These are phyloP conservation scores for Iberis amara DNA, from an alignment of 441 rosid species.

Conservation along the genomic window DNA sequence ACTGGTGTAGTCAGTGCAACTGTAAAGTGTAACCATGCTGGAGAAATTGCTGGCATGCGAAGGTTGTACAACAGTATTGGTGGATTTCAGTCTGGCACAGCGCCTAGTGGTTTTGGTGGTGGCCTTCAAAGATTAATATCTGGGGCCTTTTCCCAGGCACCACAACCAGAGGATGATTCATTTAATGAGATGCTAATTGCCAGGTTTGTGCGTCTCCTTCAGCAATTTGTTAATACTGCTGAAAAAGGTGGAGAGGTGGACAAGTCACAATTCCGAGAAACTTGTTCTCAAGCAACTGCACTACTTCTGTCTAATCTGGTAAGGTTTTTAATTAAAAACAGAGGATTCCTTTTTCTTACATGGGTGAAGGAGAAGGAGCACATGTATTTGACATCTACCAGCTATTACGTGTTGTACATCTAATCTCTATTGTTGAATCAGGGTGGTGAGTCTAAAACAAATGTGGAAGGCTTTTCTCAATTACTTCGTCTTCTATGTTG, in stretches of 20 bases:
- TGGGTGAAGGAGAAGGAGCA: slow-evolving; percentile 19
- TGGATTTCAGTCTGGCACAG: slow-evolving; percentile 67
- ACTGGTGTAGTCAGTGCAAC: slow-evolving; percentile 97
- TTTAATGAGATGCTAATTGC: slow-evolving; percentile 81
- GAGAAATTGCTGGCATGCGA: slow-evolving; percentile 99
- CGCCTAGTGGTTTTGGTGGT: slow-evolving; percentile 57
- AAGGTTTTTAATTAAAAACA: slow-evolving; percentile 21
- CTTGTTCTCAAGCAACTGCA: slow-evolving; percentile 95
- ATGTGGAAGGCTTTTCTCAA: slow-evolving; percentile 81
- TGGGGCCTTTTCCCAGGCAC: slow-evolving; percentile 79
- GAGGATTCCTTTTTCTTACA: background rate
- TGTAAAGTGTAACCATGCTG: slow-evolving; percentile 87
- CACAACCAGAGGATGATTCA: slow-evolving; percentile 70
- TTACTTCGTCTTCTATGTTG: slow-evolving; percentile 96
- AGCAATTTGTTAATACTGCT: slow-evolving; percentile 78
- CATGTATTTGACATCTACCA: slow-evolving; percentile 19
- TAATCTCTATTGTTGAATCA: slow-evolving; percentile 31
- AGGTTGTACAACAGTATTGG: slow-evolving; percentile 90
- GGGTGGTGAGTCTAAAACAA: slow-evolving; percentile 72
- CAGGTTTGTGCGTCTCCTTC: slow-evolving; percentile 84
- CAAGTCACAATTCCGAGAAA: slow-evolving; percentile 78
- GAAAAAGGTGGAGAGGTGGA: slow-evolving; percentile 91
- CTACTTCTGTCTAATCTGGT: slow-evolving; percentile 93
- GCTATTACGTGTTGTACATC: slow-evolving; percentile 7
- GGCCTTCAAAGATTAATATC: slow-evolving; percentile 86